Evolutionary conservation across 306 rosid species (phyloP), one percentile per base, ranked within the genome.

Genomic region (Chamaecrista fasciculata): DNA sequence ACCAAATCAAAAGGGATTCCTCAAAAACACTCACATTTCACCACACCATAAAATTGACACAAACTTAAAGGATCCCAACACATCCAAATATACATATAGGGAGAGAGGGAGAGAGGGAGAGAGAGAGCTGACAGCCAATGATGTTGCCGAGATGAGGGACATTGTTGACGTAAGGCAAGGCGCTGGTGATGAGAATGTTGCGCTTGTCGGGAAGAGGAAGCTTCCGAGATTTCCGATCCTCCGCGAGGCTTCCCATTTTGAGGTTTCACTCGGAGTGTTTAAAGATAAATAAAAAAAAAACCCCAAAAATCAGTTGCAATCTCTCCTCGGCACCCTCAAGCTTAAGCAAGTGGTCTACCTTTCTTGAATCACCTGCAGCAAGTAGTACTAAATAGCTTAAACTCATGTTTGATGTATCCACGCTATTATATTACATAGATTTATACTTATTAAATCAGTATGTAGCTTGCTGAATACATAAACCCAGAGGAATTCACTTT

Each of bases 61-160:
- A 34, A 34, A 34, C 40, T 34, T 1, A 34, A 4, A 34, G 40
- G 36, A 26, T 6, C 9, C 4, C 20, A 8, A 6, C 15, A 56
- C 5, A 20, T 20, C 28, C 8, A 5, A 19, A 6, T n/a, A n/a
- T n/a, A n/a, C n/a, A n/a, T n/a, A n/a, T n/a, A n/a, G n/a, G n/a
- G n/a, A n/a, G n/a, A n/a, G n/a, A n/a, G n/a, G n/a, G n/a, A n/a
- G n/a, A n/a, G n/a, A n/a, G 8, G 15, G 11, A 40, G 47, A 40
- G 29, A 33, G 68, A 43, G 36, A 36, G 20, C 53, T 20, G 11
- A 89, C 98, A 78, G 59, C 97, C 98, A 37, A 90, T 94, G 77
- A 94, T 90, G 73, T 94, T 94, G 62, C 98, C 96, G 24, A 94
- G 99, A 66, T 94, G 97, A 74, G 96, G 99, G 1, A 90, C 97